Conservation (phyloP, 148 eudicot genomes). For the Chenopodium suecicum region DNA sequence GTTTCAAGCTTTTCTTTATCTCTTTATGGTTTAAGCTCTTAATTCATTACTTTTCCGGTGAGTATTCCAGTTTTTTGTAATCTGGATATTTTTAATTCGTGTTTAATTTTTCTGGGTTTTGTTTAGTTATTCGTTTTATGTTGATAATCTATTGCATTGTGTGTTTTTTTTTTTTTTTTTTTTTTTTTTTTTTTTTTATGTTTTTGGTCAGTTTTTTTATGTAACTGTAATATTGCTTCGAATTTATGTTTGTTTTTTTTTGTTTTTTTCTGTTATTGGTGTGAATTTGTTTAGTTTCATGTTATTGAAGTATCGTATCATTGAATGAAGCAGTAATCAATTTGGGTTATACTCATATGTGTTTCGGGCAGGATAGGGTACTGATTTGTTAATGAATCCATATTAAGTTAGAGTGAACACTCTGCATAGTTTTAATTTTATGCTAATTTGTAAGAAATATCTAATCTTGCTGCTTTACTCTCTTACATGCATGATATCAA, state of each 20-base stretch:
- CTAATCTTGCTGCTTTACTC: too few species aligned
- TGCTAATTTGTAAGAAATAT: too few species aligned
- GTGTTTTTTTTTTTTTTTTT: neutral
- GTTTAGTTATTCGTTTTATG: neutral
- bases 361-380: too few species aligned
- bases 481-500: too few species aligned
- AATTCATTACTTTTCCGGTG: neutral
- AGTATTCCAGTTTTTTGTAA: neutral
- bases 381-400: too few species aligned
- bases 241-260: too few species aligned
- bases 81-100: constrained; percentile 12
- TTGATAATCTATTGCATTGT: neutral
- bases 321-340: neutral
- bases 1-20: neutral
- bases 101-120: constrained; percentile 16
- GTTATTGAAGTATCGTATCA: neutral
- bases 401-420: too few species aligned
- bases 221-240: neutral
- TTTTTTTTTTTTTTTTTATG: neutral
- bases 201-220: neutral
- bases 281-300: neutral
- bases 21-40: neutral
- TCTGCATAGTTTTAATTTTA: too few species aligned
- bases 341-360: neutral
- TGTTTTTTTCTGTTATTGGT: neutral